These are phyloP conservation scores for Clarireedia sp. DNA, from an alignment of 2,329 filamentous ascomycete genomes.

Conservation along the genomic window DNA sequence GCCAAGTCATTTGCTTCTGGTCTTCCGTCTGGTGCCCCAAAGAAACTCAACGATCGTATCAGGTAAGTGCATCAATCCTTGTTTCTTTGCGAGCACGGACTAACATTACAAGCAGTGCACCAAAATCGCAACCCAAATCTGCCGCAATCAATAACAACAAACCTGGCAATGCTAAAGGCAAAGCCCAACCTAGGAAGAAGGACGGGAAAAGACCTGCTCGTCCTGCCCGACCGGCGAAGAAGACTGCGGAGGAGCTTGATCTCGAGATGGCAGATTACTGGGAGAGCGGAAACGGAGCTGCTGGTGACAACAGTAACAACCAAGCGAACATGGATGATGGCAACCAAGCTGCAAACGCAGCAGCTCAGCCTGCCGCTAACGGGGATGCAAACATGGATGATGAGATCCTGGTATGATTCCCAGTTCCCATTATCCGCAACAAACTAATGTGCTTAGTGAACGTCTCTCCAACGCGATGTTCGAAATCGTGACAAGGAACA, in stretches of 20 bases:
- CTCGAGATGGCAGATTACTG: slow-evolving; percentile 98
- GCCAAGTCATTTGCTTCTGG: slow-evolving; percentile 58
- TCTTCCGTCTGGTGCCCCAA: slow-evolving; percentile 45
- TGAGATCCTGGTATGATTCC: slow-evolving; percentile 39
- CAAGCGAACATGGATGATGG: slow-evolving; percentile 20
- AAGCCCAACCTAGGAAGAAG: slow-evolving; percentile 37
- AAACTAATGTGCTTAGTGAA: neutral
- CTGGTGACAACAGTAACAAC: slow-evolving; percentile 39
- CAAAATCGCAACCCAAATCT: slow-evolving; percentile 73
- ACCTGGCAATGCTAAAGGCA: slow-evolving; percentile 43
- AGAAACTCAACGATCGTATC: slow-evolving; percentile 76
- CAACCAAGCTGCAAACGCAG: slow-evolving; percentile 36
- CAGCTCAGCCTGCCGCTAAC: slow-evolving; percentile 22
- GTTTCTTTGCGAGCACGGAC: slow-evolving; percentile 3
- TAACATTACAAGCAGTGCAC: slow-evolving; percentile 37
- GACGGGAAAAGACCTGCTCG: slow-evolving; percentile 31
- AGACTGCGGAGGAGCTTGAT: slow-evolving; percentile 92
- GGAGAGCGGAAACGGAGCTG: slow-evolving; percentile 37
- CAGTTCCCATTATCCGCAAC: no score
- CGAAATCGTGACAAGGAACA: neutral
- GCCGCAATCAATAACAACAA: slow-evolving; percentile 70
- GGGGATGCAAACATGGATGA: slow-evolving; percentile 60
- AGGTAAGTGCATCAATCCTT: slow-evolving; percentile 44
- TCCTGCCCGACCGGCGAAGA: slow-evolving; percentile 62
- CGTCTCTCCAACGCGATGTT: neutral